Evolutionary conservation across 441 rosid genomes (phyloP), one percentile per base, ranked within the genome.

Genomic region (Isatis lusitanica): DNA sequence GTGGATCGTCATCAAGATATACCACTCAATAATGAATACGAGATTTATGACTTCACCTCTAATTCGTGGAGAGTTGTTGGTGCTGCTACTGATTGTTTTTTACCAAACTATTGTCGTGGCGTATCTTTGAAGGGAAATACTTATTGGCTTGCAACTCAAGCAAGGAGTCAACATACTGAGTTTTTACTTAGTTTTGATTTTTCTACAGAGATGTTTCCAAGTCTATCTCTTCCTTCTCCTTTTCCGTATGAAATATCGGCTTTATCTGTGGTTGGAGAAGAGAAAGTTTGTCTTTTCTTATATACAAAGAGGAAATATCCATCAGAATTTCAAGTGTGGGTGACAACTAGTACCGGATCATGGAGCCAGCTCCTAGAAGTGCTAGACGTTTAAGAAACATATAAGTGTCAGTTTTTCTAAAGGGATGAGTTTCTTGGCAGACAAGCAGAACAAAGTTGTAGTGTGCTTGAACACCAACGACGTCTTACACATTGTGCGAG

Each of bases 361-460:
- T 61, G 66, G 66, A 61, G 6, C 50, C 12, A 40, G 36, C 38
- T 28, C 50, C 50, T 24, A 40, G 18, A n/a, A 60, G 16, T 38
- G 17, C 1, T 0, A 17, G 4, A 0, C 6, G 3, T 36, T 16
- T 17, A 11, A 10, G n/a, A 59, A 2, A 17, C 13, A 50, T 9
- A 5, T 18, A 9, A 12, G 10, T 4, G 10, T 50, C 13, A 5
- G 28, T 48, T 38, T 38, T 11, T 39, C 10, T 39, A 60, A 38
- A 7, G 47, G 65, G 66, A 24, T 61, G 40, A 61, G 66, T 40
- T 61, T 61, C 11, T n/a, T 42, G 31, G 66, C 7, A 39, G 66
- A 61, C 51, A 36, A 61, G 35, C 50, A 61, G 66, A 42, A 61
- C 36, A n/a, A 61, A 42, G 50, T 24, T 61, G 51, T 62, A 26